phyloP scores from a whole-genome alignment of 805 yeast genomes.

The Lipomyces starkeyi region DNA sequence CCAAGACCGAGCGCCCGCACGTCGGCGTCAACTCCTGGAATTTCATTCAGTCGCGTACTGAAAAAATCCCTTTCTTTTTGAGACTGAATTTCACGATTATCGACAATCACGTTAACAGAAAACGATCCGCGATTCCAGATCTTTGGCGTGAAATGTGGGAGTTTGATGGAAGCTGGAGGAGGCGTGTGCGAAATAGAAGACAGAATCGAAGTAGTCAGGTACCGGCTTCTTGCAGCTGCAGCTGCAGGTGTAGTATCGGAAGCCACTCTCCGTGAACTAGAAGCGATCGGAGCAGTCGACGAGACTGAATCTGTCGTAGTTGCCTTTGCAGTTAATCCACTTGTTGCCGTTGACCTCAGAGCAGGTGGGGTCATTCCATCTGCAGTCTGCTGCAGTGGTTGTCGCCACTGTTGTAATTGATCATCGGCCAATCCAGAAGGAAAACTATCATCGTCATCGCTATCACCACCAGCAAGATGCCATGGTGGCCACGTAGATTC shows the following conservation, averaged over 20 bases:
- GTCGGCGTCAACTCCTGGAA: slow-evolving; percentile 57
- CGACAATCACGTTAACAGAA: slow-evolving; percentile 68
- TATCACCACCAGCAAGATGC: neutral
- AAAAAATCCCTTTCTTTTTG: slow-evolving; percentile 73
- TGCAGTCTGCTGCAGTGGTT: neutral
- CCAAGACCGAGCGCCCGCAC: slow-evolving; percentile 74
- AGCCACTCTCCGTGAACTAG: neutral
- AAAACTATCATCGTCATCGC: slow-evolving; percentile 1
- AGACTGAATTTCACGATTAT: slow-evolving; percentile 81
- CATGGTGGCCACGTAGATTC: neutral
- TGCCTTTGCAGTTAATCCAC: neutral
- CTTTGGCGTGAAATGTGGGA: slow-evolving; percentile 22
- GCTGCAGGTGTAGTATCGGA: neutral
- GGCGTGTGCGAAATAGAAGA: slow-evolving; percentile 2
- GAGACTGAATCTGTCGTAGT: neutral
- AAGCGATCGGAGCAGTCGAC: neutral
- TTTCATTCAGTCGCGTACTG: slow-evolving; percentile 55
- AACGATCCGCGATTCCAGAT: slow-evolving; percentile 68
- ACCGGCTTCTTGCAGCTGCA: neutral
- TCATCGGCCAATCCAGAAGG: neutral
- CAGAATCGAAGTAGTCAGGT: neutral
- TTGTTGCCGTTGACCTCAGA: neutral
- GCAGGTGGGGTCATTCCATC: neutral
- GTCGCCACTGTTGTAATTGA: neutral
- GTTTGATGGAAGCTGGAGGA: neutral